Evolutionary conservation across 345 rosid species (phyloP).

Genomic region (Lenwebbia sp.): DNA sequence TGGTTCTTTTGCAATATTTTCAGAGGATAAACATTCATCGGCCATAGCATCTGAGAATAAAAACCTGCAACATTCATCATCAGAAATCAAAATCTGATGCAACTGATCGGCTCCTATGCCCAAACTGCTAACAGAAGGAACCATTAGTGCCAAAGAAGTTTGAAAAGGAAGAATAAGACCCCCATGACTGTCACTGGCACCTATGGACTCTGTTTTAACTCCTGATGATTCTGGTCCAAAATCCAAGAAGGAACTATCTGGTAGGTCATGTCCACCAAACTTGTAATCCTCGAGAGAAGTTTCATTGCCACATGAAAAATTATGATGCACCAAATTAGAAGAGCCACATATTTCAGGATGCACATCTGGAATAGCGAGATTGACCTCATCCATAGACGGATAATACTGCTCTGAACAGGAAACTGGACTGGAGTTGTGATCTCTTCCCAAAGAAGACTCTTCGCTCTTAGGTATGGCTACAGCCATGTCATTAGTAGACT

Average conservation of each 20-base stretch:
- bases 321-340: conserved; percentile 31
- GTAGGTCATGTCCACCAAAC: conserved; percentile 29
- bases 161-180: conserved; percentile 27
- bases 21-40: conserved; percentile 27
- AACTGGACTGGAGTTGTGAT: conserved; percentile 44
- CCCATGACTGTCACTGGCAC: conserved; percentile 31
- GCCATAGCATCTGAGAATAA: conserved; percentile 54
- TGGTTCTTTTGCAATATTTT: conserved; percentile 22
- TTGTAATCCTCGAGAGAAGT: conserved; percentile 34
- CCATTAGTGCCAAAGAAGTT: conserved; percentile 25
- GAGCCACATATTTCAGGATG: conserved; percentile 47
- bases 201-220: conserved; percentile 27
- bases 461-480: conserved; percentile 11
- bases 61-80: conserved; percentile 81
- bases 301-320: conserved; percentile 22
- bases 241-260: conserved; percentile 37
- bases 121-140: conserved; percentile 33
- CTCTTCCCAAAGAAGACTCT: conserved; percentile 31
- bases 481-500: conserved; percentile 37
- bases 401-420: conserved; percentile 51
- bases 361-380: conserved; percentile 41
- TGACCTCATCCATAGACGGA: conserved; percentile 31
- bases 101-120: conserved; percentile 21
- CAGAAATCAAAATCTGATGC: conserved; percentile 54
- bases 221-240: conserved; percentile 33